A percentile compares a stretch with the other conserved stretches of the same genome.
These are phyloP conservation scores for Ustilago esculenta DNA, from an alignment of 1,284 basidiomycete genomes.

Conservation along the genomic window DNA sequence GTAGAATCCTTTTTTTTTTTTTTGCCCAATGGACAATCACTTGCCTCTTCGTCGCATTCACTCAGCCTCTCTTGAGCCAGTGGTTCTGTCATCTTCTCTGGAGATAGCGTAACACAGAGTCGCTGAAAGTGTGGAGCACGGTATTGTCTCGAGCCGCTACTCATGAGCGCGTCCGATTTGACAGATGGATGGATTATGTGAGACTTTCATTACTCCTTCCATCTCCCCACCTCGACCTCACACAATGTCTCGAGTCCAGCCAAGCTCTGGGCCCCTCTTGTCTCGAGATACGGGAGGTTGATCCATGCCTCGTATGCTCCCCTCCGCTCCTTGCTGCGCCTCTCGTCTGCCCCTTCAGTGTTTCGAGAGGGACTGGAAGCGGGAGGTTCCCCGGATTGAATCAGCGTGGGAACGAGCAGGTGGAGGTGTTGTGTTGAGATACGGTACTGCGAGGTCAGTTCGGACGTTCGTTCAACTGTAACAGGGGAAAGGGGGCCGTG, in stretches of 20 bases:
- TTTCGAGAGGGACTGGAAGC: conserved; percentile 1
- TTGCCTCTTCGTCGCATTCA: not conserved
- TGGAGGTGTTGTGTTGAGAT: conserved; percentile 39
- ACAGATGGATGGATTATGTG: no score
- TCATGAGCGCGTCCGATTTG: no score
- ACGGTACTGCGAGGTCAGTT: conserved; percentile 35
- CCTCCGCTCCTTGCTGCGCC: conserved; percentile 19
- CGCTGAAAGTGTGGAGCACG: no score
- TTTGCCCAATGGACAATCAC: conserved; percentile 25
- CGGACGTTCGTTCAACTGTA: conserved; percentile 20
- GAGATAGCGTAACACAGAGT: no score
- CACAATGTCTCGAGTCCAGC: conserved; percentile 55
- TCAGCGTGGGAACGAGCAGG: conserved; percentile 30
- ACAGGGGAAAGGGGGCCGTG: not conserved
- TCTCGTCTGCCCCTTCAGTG: conserved; percentile 6
- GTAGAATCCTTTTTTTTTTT: no score
- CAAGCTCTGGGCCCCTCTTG: conserved; percentile 42
- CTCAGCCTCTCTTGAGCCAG: not conserved
- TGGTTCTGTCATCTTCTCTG: no score
- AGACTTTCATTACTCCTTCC: conserved; percentile 45
- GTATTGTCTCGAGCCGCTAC: no score
- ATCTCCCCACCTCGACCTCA: conserved; percentile 58
- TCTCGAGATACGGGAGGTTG: conserved; percentile 48
- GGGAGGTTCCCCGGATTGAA: conserved; percentile 32
- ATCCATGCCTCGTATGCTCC: conserved; percentile 47